Evolutionary conservation across 1,284 basidiomycete species (phyloP), one percentile per base, ranked within the genome.

Genomic region (Xanthoconium separans): DNA sequence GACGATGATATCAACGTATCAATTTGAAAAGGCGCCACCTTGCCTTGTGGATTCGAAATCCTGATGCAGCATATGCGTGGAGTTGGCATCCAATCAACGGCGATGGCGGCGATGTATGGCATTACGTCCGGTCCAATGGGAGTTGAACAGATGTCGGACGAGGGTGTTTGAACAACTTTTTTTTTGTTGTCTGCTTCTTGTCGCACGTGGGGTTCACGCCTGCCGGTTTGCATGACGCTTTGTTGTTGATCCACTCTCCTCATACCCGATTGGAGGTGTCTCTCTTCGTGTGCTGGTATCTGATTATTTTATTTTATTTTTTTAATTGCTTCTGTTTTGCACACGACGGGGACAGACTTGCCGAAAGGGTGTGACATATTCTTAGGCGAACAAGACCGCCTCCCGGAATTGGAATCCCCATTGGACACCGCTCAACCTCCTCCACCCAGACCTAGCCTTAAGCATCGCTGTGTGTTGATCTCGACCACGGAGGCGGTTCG

Each of bases 21-120:
- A 63, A 63, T 63, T 63, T 63, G 58, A 61, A 65, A 63, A 51
- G 30, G 56, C 53, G 43, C 61, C 61, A 63, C 62, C 44, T 58
- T 63, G 62, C 61, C 42, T 56, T 55, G 61, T 20, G 43, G 33
- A 22, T 27, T 24, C 22, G 31, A 34, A 44, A 12, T 31, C 12
- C 30, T 9, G 12, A 31, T 12, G 30, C 30, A 12, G 24, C 6
- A 24, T 24, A 24, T n/a, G n/a, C n/a, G n/a, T n/a, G n/a, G n/a
- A n/a, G n/a, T n/a, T 24, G 24, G 24, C 24, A 24, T 6, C 24
- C 24, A 24, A 24, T 24, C 24, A 24, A 6, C 24, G 24, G 24
- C 24, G 24, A 24, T 24, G 24, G 24, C 24, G 24, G 24, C 24
- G 24, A 24, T 24, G 24, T 24, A 24, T 24, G 24, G 33, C 13